phyloP scores from a whole-genome alignment of 208 protist genomes.

The Trypanosoma brucei region DNA sequence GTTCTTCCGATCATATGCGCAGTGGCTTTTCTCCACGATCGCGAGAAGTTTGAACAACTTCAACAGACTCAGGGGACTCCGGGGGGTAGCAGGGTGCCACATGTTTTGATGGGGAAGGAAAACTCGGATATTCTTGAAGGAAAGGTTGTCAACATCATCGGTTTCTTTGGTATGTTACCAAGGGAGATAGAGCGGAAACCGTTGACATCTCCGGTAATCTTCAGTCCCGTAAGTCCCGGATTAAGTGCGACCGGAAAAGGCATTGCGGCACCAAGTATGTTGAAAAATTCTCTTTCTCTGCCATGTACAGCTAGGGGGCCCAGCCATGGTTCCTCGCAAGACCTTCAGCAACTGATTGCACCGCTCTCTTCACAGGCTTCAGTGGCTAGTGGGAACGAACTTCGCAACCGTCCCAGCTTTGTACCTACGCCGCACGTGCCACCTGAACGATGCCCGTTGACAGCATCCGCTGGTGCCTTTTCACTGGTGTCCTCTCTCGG shows the following conservation, averaged over 20 bases:
- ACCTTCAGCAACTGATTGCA: no score
- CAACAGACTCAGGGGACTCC: background rate
- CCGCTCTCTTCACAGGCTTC: no score
- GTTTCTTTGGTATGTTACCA: conserved; percentile 79
- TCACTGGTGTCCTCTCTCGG: no score
- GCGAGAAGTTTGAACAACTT: conserved; percentile 23
- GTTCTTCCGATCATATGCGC: conserved; percentile 82
- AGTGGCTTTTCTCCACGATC: conserved; percentile 67
- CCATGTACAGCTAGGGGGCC: no score
- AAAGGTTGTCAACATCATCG: conserved; percentile 77
- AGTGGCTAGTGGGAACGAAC: no score
- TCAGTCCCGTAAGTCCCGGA: background rate
- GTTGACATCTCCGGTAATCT: background rate
- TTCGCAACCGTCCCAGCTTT: no score
- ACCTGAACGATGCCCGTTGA: no score
- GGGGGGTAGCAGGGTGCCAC: background rate
- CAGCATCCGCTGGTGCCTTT: no score
- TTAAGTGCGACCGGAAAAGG: background rate
- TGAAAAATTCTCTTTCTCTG: background rate
- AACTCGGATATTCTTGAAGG: conserved; percentile 55
- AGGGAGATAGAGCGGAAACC: conserved; percentile 60
- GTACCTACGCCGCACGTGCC: no score
- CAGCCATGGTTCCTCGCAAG: no score
- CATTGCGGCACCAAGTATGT: background rate
- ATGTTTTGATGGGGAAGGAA: conserved; percentile 35